A percentile compares a stretch with the other conserved stretches of the same genome.
Evolutionary conservation across 2,329 filamentous ascomycete genomes (phyloP).

Genomic region (Curvularia sp.): DNA sequence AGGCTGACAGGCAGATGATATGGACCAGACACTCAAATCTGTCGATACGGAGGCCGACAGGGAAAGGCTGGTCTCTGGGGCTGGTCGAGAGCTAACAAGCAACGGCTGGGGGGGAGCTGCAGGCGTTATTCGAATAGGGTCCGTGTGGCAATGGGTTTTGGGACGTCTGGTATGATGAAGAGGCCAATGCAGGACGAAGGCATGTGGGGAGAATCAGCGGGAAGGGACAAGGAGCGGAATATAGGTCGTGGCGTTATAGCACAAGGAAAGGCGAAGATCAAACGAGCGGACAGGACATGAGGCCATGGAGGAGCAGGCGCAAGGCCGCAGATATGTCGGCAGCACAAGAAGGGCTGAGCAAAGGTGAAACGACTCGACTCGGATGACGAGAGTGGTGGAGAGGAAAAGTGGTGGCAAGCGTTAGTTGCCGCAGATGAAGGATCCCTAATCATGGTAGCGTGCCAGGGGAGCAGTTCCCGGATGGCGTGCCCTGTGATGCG

Average conservation of each 20-base stretch:
- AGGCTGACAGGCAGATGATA: constrained; percentile 9
- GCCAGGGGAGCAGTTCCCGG: constrained; percentile 39
- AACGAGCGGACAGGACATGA: constrained; percentile 48
- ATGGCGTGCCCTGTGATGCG: constrained; percentile 34
- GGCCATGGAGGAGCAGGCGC: constrained; percentile 31
- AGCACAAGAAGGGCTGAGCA: constrained; percentile 29
- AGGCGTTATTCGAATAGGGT: constrained; percentile 4
- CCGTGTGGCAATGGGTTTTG: background rate
- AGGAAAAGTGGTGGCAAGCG: constrained; percentile 37
- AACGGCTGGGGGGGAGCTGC: background rate
- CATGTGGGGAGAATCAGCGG: constrained; percentile 20
- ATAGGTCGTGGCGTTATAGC: constrained; percentile 31
- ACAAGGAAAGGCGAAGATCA: constrained; percentile 41
- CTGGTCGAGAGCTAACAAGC: background rate
- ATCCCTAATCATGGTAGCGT: constrained; percentile 32
- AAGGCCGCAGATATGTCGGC: constrained; percentile 34
- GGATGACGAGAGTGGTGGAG: constrained; percentile 40
- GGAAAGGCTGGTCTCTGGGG: constrained; percentile 15
- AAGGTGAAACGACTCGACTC: constrained; percentile 42
- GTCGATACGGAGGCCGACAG: constrained; percentile 18
- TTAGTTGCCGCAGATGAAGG: constrained; percentile 37
- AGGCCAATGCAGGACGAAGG: constrained; percentile 25
- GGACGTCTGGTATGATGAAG: constrained; percentile 18
- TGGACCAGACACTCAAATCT: constrained; percentile 15
- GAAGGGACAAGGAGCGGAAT: constrained; percentile 41